phyloP scores from a whole-genome alignment of 1,284 basidiomycete species.

The Stereum hirsutum region DNA sequence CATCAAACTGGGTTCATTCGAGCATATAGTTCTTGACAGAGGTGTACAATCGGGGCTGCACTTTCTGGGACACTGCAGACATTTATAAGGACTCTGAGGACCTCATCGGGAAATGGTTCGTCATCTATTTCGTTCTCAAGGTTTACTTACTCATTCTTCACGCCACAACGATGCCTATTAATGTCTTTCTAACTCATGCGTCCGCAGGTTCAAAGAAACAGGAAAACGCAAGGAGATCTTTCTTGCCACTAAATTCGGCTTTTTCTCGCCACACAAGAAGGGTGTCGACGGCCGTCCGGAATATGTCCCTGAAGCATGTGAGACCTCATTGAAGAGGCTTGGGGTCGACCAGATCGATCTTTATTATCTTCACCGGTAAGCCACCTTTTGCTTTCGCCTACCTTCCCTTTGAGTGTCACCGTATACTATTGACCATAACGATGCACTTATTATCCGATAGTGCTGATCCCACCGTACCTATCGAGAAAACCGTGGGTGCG shows the following conservation, averaged over 20 bases:
- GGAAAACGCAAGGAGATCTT: constrained; percentile 33
- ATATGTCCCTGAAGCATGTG: constrained; percentile 24
- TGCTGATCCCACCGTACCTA: constrained; percentile 6
- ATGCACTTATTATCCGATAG: not conserved
- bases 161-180: too few species aligned
- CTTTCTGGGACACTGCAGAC: constrained; percentile 8
- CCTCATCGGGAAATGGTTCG: constrained; percentile 7
- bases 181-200: too few species aligned
- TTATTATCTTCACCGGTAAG: constrained; percentile 14
- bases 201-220: constrained; percentile 28
- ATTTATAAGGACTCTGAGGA: constrained; percentile 7
- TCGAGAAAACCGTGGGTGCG: constrained; percentile 29
- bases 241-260: constrained; percentile 44
- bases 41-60: constrained; percentile 6
- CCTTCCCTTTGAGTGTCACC: too few species aligned
- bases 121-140: not conserved
- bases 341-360: constrained; percentile 37
- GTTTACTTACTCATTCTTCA: too few species aligned
- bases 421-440: not conserved
- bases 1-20: not conserved
- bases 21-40: not conserved
- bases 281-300: constrained; percentile 22
- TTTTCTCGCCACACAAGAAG: constrained; percentile 11
- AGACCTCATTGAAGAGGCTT: constrained; percentile 28
- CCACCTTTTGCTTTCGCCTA: too few species aligned